Evolutionary conservation across 106 monocot genomes (phyloP).

Genomic region (Allium sativum): DNA sequence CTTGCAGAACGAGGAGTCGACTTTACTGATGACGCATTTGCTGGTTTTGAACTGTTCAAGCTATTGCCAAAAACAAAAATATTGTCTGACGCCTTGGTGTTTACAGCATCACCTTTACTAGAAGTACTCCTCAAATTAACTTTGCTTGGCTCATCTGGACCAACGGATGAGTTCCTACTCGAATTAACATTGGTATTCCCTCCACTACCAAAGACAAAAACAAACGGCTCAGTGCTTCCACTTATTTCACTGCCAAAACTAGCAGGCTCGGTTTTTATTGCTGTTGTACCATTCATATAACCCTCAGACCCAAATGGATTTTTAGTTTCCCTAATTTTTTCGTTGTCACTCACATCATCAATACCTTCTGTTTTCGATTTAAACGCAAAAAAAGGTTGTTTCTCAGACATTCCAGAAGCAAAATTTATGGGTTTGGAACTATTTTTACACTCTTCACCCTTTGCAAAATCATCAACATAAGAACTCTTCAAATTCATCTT

Average conservation of each 20-base stretch:
- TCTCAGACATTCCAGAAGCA: too few species aligned
- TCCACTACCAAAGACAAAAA: slow-evolving; percentile 2
- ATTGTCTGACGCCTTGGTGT: background rate
- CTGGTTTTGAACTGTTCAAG: background rate
- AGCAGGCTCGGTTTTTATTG: too few species aligned
- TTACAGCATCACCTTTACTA: background rate
- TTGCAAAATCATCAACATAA: background rate
- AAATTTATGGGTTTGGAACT: too few species aligned
- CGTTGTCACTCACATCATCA: background rate
- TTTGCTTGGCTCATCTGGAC: slow-evolving; percentile 8
- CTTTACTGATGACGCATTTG: background rate
- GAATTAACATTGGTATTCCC: background rate
- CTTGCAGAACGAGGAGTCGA: background rate
- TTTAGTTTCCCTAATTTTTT: too few species aligned
- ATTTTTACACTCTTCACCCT: too few species aligned
- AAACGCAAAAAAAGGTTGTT: background rate
- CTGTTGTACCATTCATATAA: too few species aligned
- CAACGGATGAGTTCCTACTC: background rate
- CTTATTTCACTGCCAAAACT: too few species aligned
- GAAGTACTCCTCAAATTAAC: background rate
- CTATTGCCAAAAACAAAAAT: background rate
- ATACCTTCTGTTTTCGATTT: background rate
- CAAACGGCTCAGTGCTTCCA: background rate
- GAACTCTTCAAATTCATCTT: slow-evolving; percentile 4
- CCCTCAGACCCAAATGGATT: too few species aligned